These are phyloP conservation scores for Trichoderma semiorbis DNA, from an alignment of 2,329 filamentous ascomycete genomes.

Conservation along the genomic window DNA sequence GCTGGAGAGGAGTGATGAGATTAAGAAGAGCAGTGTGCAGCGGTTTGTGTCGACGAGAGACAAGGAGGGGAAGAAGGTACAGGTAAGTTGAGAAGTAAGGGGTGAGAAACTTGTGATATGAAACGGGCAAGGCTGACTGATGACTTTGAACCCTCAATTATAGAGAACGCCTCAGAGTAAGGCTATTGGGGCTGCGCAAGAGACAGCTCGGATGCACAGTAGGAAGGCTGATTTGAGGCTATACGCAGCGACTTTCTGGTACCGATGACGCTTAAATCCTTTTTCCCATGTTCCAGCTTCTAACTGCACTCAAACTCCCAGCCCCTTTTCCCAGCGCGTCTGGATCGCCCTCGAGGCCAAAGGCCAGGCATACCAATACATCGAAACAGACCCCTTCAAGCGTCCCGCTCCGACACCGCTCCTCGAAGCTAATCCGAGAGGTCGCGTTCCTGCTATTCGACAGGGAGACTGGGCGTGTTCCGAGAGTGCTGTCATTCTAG, in stretches of 20 bases:
- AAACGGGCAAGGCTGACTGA: neutral
- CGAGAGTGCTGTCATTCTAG: constrained; percentile 77
- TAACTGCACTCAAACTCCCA: constrained; percentile 29
- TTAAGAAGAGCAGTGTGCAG: constrained; percentile 77
- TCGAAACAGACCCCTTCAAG: constrained; percentile 78
- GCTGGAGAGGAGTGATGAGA: constrained; percentile 69
- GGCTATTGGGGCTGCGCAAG: constrained; percentile 66
- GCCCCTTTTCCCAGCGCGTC: constrained; percentile 80
- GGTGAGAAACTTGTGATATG: neutral
- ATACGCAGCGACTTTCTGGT: constrained; percentile 84
- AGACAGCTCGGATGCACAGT: constrained; percentile 67
- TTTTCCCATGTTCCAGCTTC: neutral
- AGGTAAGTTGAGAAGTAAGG: constrained; percentile 19
- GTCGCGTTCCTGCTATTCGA: constrained; percentile 70
- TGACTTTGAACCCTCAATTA: neutral
- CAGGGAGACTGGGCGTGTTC: constrained; percentile 80
- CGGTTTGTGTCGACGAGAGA: constrained; percentile 61
- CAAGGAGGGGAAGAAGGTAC: constrained; percentile 59
- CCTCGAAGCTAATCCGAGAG: constrained; percentile 71
- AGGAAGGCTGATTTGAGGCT: constrained; percentile 70
- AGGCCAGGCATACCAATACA: constrained; percentile 75
- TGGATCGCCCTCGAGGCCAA: constrained; percentile 88
- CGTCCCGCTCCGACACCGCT: constrained; percentile 56
- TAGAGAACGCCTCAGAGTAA: constrained; percentile 70
- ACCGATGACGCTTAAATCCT: constrained; percentile 27